A percentile compares a stretch with the other conserved stretches of the same genome.
Conservation (phyloP, 2,329 filamentous ascomycete genomes). For the Ophiocordyceps camponoti-floridani region DNA sequence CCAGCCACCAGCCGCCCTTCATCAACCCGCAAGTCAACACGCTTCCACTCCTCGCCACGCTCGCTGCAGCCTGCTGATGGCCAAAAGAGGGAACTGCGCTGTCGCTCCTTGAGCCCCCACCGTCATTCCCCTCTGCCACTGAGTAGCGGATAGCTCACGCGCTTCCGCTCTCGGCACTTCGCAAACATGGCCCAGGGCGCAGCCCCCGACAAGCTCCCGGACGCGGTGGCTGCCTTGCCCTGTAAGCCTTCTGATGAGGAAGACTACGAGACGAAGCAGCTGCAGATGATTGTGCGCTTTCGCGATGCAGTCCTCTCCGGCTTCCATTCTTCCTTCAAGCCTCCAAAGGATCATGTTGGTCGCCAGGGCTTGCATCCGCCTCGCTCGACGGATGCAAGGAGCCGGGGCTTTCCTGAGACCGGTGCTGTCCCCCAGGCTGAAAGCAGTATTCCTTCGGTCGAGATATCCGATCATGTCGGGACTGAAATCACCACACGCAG, state of each 20-base stretch:
- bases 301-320: constrained; percentile 68
- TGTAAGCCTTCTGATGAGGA: constrained; percentile 23
- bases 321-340: constrained; percentile 46
- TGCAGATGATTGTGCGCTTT: constrained; percentile 65
- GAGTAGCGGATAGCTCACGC: neutral
- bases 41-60: neutral
- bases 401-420: neutral
- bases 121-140: neutral
- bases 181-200: constrained; percentile 11
- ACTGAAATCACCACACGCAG: constrained; percentile 68
- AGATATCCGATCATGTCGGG: constrained; percentile 72
- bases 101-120: neutral
- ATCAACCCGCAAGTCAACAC: neutral
- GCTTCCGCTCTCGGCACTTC: constrained; percentile 1
- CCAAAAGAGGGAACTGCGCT: neutral
- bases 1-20: neutral
- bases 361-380: constrained; percentile 1
- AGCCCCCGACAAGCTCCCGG: constrained; percentile 5
- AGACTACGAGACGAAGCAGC: constrained; percentile 44
- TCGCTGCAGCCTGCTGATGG: neutral
- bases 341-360: constrained; percentile 16
- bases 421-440: constrained; percentile 28
- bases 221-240: constrained; percentile 7
- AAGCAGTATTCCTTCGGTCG: constrained; percentile 68
- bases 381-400: neutral